Evolutionary conservation across 768 basidiomycete species (phyloP).

Genomic region (Amanita fuliginea): DNA sequence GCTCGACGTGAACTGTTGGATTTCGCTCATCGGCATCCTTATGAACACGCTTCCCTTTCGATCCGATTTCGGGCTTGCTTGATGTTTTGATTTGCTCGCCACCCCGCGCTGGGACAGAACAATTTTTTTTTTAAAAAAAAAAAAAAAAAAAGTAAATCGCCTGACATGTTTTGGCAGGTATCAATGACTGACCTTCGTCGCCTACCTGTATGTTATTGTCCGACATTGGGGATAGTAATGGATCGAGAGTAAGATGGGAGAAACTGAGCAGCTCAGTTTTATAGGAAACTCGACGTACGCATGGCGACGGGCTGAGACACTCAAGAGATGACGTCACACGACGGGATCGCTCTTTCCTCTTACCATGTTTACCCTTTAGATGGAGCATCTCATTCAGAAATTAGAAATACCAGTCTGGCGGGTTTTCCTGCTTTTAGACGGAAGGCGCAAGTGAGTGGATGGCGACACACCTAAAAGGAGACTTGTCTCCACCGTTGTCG

Average conservation of each 20-base stretch:
- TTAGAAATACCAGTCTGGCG: no score
- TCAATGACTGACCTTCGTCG: slow-evolving; percentile 13
- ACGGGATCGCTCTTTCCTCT: neutral
- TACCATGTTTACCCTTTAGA: no score
- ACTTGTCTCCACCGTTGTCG: no score
- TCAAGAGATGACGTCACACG: neutral
- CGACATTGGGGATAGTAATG: slow-evolving; percentile 11
- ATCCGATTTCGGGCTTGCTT: slow-evolving; percentile 17
- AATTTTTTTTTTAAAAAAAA: no score
- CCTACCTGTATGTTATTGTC: slow-evolving; percentile 17
- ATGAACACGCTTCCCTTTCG: slow-evolving; percentile 17
- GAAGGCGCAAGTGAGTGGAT: no score
- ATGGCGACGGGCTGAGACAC: neutral
- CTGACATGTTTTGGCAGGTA: neutral
- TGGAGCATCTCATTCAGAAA: no score
- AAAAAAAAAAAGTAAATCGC: no score
- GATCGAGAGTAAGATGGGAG: neutral
- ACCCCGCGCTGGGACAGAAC: no score
- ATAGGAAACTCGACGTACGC: neutral
- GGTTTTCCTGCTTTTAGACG: no score
- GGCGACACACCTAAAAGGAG: no score
- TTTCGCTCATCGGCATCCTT: slow-evolving; percentile 17
- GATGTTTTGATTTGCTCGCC: slow-evolving; percentile 14
- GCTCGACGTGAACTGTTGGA: slow-evolving; percentile 18
- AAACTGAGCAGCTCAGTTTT: neutral